Conservation (phyloP, 306 rosid species). For the Quercus aquifolioides region DNA sequence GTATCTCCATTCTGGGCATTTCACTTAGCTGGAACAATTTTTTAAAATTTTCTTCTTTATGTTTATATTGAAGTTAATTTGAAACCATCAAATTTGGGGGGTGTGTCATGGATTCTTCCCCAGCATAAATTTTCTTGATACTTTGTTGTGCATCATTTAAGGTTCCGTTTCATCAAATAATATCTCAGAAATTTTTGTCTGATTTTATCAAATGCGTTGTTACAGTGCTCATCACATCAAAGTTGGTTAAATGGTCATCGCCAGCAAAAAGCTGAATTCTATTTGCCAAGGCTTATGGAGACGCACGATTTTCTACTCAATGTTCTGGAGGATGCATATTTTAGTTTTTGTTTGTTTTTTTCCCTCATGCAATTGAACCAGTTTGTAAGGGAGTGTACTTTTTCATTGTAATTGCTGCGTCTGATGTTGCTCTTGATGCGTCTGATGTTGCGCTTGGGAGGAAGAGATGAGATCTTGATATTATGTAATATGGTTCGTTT, state of each 20-base stretch:
- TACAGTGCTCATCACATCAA: background rate
- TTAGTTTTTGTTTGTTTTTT: background rate
- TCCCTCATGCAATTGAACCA: background rate
- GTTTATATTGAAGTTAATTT: too few species aligned
- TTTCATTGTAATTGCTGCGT: too few species aligned
- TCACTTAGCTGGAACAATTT: background rate
- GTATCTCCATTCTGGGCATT: background rate
- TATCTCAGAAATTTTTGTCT: background rate
- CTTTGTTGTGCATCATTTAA: background rate
- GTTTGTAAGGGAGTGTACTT: background rate
- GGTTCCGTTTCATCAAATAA: background rate
- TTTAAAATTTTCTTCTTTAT: background rate
- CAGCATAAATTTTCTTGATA: background rate
- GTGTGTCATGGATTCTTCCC: background rate
- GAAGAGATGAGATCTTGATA: too few species aligned
- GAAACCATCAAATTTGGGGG: too few species aligned
- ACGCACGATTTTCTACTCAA: background rate
- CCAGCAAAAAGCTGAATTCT: background rate
- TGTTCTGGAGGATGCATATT: background rate
- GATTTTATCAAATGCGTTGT: background rate
- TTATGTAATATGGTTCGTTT: too few species aligned
- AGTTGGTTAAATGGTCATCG: background rate
- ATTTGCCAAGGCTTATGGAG: background rate
- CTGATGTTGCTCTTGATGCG: too few species aligned
- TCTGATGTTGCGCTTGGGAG: too few species aligned